Evolutionary conservation across 2,329 filamentous ascomycete genomes (phyloP).

Genomic region (Xylaria sp.): DNA sequence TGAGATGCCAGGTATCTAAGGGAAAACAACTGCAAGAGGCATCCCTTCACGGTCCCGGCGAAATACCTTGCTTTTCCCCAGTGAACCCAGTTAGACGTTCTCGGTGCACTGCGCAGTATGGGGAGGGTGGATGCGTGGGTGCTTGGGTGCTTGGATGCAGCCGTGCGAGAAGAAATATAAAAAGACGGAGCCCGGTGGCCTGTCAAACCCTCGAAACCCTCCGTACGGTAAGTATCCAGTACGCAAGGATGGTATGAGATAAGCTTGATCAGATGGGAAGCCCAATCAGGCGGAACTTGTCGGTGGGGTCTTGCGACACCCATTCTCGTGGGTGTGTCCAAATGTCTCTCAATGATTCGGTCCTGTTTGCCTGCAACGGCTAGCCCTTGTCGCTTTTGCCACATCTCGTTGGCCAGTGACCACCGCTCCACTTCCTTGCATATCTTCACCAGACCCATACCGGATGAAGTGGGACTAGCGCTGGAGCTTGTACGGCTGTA

Average conservation of each 20-base stretch:
- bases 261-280: conserved; percentile 30
- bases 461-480: neutral
- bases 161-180: conserved; percentile 23
- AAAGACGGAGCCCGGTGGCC: conserved; percentile 28
- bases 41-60: conserved; percentile 3
- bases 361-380: conserved; percentile 27
- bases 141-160: no score
- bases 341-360: conserved; percentile 31
- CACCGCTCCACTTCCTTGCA: conserved; percentile 19
- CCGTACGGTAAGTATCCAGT: neutral
- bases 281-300: conserved; percentile 24
- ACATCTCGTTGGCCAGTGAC: conserved; percentile 15
- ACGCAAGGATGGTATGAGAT: conserved; percentile 16
- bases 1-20: neutral
- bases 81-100: conserved; percentile 25
- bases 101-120: conserved; percentile 15
- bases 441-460: neutral
- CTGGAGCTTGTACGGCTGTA: conserved; percentile 4
- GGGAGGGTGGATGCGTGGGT: conserved; percentile 29
- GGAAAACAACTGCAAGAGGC: neutral
- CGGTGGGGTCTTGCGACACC: conserved; percentile 10
- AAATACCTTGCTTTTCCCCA: conserved; percentile 8
- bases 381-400: conserved; percentile 6
- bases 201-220: conserved; percentile 8
- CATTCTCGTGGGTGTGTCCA: conserved; percentile 19